phyloP scores from a whole-genome alignment of 75 land plant genomes.

The Cunninghamia lanceolata region DNA sequence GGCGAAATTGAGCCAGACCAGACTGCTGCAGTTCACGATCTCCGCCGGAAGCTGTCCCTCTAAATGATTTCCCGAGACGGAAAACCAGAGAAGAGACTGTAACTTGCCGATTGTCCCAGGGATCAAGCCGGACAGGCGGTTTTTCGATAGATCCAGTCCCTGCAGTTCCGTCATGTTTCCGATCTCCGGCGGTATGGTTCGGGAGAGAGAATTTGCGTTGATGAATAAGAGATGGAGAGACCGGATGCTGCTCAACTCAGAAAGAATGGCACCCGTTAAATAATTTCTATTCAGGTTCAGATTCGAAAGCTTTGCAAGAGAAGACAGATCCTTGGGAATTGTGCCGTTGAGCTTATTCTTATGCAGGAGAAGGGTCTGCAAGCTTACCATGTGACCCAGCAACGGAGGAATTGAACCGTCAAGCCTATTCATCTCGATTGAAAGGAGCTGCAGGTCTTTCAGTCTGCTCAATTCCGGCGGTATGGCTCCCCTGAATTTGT shows the following conservation, averaged over 20 bases:
- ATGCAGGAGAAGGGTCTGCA: conserved; percentile 48
- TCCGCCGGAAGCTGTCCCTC: conserved; percentile 53
- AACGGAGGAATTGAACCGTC: conserved; percentile 42
- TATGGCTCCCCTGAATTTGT: conserved; percentile 37
- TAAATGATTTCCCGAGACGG: conserved; percentile 49
- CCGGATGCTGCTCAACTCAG: conserved; percentile 28
- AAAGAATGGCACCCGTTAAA: conserved; percentile 44
- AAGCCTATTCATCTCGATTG: conserved; percentile 53
- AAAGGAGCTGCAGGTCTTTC: conserved; percentile 35
- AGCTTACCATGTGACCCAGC: conserved; percentile 32
- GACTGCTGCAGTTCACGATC: conserved; percentile 57
- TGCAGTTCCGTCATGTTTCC: conserved; percentile 54
- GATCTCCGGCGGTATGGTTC: conserved; percentile 48
- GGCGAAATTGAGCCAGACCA: conserved; percentile 55
- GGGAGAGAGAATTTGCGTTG: conserved; percentile 34
- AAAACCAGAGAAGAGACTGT: no score
- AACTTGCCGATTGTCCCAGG: conserved; percentile 40
- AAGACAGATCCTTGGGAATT: conserved; percentile 25
- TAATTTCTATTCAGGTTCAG: conserved; percentile 62
- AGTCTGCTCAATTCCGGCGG: conserved; percentile 44
- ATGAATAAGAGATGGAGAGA: conserved; percentile 42
- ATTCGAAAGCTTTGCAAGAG: conserved; percentile 19
- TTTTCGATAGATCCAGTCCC: conserved; percentile 66
- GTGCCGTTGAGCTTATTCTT: conserved; percentile 45
- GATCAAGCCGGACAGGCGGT: conserved; percentile 47